Evolutionary conservation across 139 green algal genomes (phyloP), one percentile per base, ranked within the genome.

Genomic region (Limnomonas spitsbergensis): DNA sequence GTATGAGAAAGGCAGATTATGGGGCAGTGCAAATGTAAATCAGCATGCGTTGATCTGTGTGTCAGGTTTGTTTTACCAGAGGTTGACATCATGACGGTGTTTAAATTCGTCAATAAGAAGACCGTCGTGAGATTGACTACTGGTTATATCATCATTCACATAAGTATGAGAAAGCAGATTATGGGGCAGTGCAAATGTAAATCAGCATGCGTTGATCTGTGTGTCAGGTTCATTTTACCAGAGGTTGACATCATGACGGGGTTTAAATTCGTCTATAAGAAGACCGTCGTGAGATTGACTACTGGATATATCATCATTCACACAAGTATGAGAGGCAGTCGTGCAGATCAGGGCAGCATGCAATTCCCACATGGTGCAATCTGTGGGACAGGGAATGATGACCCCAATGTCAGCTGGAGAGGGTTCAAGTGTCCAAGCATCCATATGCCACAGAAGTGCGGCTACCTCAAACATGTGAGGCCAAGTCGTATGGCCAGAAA

Each of bases 221-320:
- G 61, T 36, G 29, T 72, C 61, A 72, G 61, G 20, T 36, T 24
- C 26, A 36, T 38, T 77, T 53, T 77, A 38, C 20, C 71, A 77
- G 71, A 77, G 71, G 9, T 24, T 72, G 29, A 36, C 61, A 72
- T 72, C 61, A 34, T 67, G 71, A 14, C 71, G 24, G 61, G 26
- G 29, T 7, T 72, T 72, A 72, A 34, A 7, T 14, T 20, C 29
- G 27, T 34, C 61, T 24, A 72, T 72, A 72, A 39, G 61, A 72
- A 72, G 61, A 72, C 61, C 61, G 61, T 72, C 61, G 61, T 72
- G 61, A 72, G 61, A 72, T 39, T 72, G 14, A 38, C 32, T 75
- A 29, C n/a, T 75, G 68, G 32, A 47, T 40, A 53, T 42, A n/a
- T 42, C 69, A 75, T 52, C 69, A 75, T 52, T 29, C 69, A 52